Conservation (phyloP, 345 rosid species). For the Hibiscus mutabilis region DNA sequence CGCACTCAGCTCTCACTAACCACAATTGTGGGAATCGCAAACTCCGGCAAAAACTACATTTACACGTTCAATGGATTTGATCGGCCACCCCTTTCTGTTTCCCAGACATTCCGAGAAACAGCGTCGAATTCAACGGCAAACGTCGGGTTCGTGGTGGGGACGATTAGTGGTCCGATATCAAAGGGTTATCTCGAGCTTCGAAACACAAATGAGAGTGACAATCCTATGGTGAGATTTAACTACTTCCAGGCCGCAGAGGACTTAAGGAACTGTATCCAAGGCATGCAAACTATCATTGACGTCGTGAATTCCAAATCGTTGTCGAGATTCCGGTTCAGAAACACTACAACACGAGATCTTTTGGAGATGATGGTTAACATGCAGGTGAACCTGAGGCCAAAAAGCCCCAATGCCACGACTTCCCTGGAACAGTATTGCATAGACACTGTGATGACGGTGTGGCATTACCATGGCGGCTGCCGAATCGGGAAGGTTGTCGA, state of each 20-base stretch:
- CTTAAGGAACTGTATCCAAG: conserved; percentile 43
- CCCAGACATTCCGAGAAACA: conserved; percentile 26
- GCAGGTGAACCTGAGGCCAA: conserved; percentile 56
- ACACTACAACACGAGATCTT: conserved; percentile 30
- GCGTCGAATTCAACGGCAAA: conserved; percentile 23
- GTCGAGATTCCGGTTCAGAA: conserved; percentile 38
- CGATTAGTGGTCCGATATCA: conserved; percentile 49
- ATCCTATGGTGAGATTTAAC: conserved; percentile 63
- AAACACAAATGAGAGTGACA: conserved; percentile 42
- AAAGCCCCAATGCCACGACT: conserved; percentile 23
- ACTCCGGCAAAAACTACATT: conserved; percentile 34
- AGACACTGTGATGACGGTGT: conserved; percentile 58
- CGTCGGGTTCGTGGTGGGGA: conserved; percentile 49
- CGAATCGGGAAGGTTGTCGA: conserved; percentile 58
- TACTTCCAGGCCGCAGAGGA: conserved; percentile 72
- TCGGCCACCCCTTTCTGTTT: conserved; percentile 29
- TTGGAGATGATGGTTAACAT: conserved; percentile 29
- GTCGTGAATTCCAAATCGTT: conserved; percentile 46
- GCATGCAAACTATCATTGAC: conserved; percentile 34
- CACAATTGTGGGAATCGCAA: conserved; percentile 62
- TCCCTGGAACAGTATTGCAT: conserved; percentile 56
- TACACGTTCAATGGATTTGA: conserved; percentile 57
- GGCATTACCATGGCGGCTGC: conserved; percentile 80
- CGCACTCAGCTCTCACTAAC: conserved; percentile 58
- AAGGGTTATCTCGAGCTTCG: conserved; percentile 52